These are phyloP conservation scores for Kalmusia sp. DNA, from an alignment of 2,329 filamentous ascomycete species.

Conservation along the genomic window DNA sequence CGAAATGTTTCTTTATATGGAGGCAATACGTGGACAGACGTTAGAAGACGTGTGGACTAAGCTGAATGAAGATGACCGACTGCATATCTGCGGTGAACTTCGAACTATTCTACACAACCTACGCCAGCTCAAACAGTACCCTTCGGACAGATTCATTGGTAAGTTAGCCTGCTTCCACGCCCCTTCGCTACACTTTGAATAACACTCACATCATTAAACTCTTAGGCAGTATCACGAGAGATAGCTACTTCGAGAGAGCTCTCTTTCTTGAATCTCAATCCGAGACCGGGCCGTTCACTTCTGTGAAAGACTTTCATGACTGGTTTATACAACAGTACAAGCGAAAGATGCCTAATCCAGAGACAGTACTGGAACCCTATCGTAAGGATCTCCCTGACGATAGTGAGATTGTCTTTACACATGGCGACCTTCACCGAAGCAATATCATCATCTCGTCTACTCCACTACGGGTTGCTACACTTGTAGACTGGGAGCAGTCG, in stretches of 20 bases:
- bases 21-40: slow-evolving; percentile 31
- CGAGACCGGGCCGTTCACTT: no score
- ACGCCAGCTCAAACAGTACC: neutral
- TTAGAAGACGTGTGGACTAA: slow-evolving; percentile 36
- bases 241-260: no score
- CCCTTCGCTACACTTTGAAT: neutral
- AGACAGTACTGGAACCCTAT: slow-evolving; percentile 1
- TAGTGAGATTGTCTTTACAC: slow-evolving; percentile 68
- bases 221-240: no score
- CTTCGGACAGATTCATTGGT: neutral
- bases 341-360: no score
- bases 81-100: no score
- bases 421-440: slow-evolving; percentile 91
- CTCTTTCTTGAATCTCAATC: no score
- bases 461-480: slow-evolving; percentile 32
- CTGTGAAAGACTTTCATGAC: no score
- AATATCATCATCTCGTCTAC: slow-evolving; percentile 85
- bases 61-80: slow-evolving; percentile 1
- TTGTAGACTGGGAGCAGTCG: slow-evolving; percentile 45
- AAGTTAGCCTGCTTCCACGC: neutral
- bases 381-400: slow-evolving; percentile 31
- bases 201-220: no score
- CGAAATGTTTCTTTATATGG: slow-evolving; percentile 43
- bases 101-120: slow-evolving; percentile 22
- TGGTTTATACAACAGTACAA: slow-evolving; percentile 7